Conservation (phyloP, 2,329 filamentous ascomycete species). For the Endothia cerciana region DNA sequence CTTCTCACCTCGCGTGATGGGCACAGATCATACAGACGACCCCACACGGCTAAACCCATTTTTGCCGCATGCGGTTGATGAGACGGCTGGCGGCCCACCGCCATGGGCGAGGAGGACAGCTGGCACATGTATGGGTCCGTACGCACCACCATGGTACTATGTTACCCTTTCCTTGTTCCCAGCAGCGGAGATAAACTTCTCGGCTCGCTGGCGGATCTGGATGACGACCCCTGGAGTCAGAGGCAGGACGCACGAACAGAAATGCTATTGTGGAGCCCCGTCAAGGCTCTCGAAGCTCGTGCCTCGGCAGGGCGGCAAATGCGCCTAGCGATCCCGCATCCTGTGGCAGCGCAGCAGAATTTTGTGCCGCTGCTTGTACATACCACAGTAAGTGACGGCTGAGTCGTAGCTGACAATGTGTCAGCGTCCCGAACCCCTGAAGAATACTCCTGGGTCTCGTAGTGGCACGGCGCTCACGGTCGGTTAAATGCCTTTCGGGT, state of each 20-base stretch:
- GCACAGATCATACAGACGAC: slow-evolving; percentile 2
- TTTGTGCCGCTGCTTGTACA: slow-evolving; percentile 3
- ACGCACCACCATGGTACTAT: background rate
- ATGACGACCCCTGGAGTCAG: slow-evolving; percentile 26
- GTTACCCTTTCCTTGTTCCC: slow-evolving; percentile 8
- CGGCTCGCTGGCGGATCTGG: slow-evolving; percentile 28
- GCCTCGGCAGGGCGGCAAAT: slow-evolving; percentile 27
- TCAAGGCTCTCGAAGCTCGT: slow-evolving; percentile 21
- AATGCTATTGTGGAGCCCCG: slow-evolving; percentile 22
- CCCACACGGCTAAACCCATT: slow-evolving; percentile 8
- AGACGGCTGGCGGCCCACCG: slow-evolving; percentile 7
- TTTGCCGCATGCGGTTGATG: slow-evolving; percentile 19
- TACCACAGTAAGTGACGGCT: too few species aligned
- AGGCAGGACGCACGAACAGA: slow-evolving; percentile 22
- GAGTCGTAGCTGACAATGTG: background rate
- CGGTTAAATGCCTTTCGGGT: background rate
- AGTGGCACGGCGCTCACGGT: slow-evolving; percentile 4
- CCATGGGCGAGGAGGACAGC: slow-evolving; percentile 13
- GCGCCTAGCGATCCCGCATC: slow-evolving; percentile 26
- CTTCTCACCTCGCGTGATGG: slow-evolving; percentile 9
- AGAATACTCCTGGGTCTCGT: background rate
- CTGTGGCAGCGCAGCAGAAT: background rate
- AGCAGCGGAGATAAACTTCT: slow-evolving; percentile 24
- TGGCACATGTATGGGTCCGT: slow-evolving; percentile 17
- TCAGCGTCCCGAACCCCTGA: slow-evolving; percentile 1